Conservation (phyloP, 179 eudicot species). For the Beta lomatogona region DNA sequence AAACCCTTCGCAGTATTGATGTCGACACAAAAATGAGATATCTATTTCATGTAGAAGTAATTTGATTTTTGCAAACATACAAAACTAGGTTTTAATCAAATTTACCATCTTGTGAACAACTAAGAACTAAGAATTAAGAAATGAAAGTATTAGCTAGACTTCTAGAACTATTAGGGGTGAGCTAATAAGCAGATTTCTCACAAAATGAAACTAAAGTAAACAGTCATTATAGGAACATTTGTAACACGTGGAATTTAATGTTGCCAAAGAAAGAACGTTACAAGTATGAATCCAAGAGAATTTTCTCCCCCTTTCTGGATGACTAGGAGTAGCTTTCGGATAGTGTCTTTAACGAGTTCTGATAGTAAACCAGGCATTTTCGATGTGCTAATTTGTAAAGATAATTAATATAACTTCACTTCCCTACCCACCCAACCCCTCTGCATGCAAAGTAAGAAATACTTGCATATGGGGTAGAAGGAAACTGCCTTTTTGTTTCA, state of each 20-base stretch:
- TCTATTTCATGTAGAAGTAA: too few species aligned
- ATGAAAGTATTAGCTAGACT: background rate
- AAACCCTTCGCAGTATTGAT: too few species aligned
- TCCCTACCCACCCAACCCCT: background rate
- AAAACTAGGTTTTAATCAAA: too few species aligned
- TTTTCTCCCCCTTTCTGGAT: background rate
- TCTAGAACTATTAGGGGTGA: background rate
- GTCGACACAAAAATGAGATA: too few species aligned
- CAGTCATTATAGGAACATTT: background rate
- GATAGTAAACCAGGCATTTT: background rate
- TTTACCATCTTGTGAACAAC: too few species aligned
- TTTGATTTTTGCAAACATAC: too few species aligned
- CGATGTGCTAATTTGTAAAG: background rate
- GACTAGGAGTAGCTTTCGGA: background rate
- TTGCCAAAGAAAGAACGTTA: background rate
- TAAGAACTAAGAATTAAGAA: too few species aligned
- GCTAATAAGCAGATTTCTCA: background rate
- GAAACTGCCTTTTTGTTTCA: background rate
- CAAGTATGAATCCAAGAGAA: background rate
- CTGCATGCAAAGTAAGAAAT: background rate
- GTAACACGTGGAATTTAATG: background rate
- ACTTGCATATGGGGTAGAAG: background rate
- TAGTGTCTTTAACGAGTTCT: background rate
- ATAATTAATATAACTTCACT: background rate
- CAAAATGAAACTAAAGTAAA: background rate